A percentile compares a stretch with the other conserved stretches of the same genome.
phyloP scores from a whole-genome alignment of 2,329 filamentous ascomycete genomes.

The Atkinsonella texensis region DNA sequence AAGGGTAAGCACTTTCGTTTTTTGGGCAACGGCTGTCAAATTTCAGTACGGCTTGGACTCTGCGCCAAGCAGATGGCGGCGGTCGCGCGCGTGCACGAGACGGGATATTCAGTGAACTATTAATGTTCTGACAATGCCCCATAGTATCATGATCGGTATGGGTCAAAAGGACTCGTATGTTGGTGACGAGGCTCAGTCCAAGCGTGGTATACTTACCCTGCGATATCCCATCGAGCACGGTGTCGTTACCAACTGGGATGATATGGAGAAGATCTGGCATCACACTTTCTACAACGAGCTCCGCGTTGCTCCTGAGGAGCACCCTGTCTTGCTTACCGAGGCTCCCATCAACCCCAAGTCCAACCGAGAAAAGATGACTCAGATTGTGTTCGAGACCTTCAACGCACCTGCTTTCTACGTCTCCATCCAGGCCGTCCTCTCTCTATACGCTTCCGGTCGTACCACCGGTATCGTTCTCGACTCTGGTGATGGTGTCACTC shows the following conservation, averaged over 20 bases:
- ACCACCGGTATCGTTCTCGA: slow-evolving; percentile 99
- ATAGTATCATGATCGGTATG: slow-evolving; percentile 99
- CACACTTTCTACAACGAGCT: slow-evolving; percentile 99
- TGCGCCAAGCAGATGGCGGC: not conserved
- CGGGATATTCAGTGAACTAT: not conserved
- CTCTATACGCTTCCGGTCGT: slow-evolving; percentile 99
- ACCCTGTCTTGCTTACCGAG: slow-evolving; percentile 97
- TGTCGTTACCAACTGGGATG: slow-evolving; percentile 99
- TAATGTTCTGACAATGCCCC: slow-evolving; percentile 11
- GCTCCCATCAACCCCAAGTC: slow-evolving; percentile 99
- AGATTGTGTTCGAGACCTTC: slow-evolving; percentile 99
- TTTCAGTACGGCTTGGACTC: not conserved
- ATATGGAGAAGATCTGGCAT: slow-evolving; percentile 99
- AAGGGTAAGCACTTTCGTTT: slow-evolving; percentile 66
- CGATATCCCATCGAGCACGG: slow-evolving; percentile 99
- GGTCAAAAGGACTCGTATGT: slow-evolving; percentile 99
- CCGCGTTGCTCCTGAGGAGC: slow-evolving; percentile 99
- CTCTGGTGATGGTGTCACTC: slow-evolving; percentile 99
- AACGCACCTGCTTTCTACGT: slow-evolving; percentile 99
- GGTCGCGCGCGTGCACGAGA: not conserved
- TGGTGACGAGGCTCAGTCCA: slow-evolving; percentile 99
- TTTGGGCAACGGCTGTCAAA: not conserved
- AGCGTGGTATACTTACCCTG: slow-evolving; percentile 99
- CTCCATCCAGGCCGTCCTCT: slow-evolving; percentile 98
- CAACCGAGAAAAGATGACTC: slow-evolving; percentile 99